These are phyloP conservation scores for Lepidopterella palustris DNA, from an alignment of 495 filamentous ascomycete species.

Conservation along the genomic window DNA sequence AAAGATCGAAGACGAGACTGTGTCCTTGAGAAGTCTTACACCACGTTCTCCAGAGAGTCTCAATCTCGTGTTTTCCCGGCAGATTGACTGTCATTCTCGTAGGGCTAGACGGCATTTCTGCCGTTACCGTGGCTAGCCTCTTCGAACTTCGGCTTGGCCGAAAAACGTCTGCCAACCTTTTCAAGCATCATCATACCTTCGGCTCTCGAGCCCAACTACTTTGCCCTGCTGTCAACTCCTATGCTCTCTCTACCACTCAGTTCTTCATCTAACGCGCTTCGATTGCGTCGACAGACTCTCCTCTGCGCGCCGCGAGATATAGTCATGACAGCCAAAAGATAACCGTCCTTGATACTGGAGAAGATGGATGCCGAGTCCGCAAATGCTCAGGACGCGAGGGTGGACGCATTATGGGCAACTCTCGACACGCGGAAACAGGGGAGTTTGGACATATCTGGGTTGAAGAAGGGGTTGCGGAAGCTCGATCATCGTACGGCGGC, in stretches of 20 bases:
- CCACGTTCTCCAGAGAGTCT: not conserved
- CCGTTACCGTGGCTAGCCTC: not conserved
- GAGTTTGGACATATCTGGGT: constrained; percentile 69
- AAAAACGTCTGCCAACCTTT: constrained; percentile 10
- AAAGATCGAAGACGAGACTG: constrained; percentile 2
- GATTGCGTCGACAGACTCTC: not conserved
- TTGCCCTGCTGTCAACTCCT: not conserved
- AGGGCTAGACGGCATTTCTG: not conserved
- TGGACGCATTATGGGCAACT: constrained; percentile 71
- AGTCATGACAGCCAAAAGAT: constrained; percentile 29
- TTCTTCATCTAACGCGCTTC: not conserved
- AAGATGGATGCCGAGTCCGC: constrained; percentile 41
- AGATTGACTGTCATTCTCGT: not conserved
- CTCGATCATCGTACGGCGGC: constrained; percentile 82
- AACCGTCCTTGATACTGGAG: constrained; percentile 9
- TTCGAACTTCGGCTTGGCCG: constrained; percentile 1
- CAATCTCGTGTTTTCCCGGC: not conserved
- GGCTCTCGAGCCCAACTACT: not conserved
- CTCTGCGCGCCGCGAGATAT: constrained; percentile 1
- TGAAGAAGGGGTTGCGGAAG: constrained; percentile 76
- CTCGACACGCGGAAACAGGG: constrained; percentile 72
- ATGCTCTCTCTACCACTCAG: not conserved
- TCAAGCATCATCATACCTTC: not conserved
- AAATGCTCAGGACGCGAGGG: constrained; percentile 65
- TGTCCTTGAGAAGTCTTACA: constrained; percentile 10